These are phyloP conservation scores for Diaporthe aspalathi DNA, from an alignment of 2,329 filamentous ascomycete genomes.

Conservation along the genomic window DNA sequence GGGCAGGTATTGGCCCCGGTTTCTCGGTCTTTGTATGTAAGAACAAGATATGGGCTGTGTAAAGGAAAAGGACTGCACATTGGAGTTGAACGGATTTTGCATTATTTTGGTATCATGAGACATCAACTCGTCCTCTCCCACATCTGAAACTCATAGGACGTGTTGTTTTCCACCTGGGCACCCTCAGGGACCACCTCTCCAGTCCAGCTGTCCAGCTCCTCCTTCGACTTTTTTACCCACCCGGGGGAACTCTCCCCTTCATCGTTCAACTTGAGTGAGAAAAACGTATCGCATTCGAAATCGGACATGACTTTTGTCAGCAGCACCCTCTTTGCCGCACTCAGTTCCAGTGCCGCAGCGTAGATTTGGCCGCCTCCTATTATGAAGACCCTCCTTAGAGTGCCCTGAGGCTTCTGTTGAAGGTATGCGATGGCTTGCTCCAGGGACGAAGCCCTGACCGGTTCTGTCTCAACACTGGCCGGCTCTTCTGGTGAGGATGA, in stretches of 20 bases:
- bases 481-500: constrained; percentile 37
- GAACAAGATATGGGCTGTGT: background rate
- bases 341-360: constrained; percentile 70
- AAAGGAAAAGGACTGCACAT: constrained; percentile 15
- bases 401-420: constrained; percentile 48
- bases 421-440: constrained; percentile 66
- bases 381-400: constrained; percentile 76
- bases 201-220: constrained; percentile 70
- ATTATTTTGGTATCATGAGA: constrained; percentile 2
- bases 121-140: constrained; percentile 67
- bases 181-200: constrained; percentile 72
- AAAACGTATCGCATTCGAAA: constrained; percentile 82
- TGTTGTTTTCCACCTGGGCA: constrained; percentile 71
- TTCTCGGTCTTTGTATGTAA: background rate
- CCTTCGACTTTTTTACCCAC: constrained; percentile 67
- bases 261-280: constrained; percentile 67
- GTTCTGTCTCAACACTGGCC: constrained; percentile 52
- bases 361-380: constrained; percentile 95
- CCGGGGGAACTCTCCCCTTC: constrained; percentile 46
- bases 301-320: constrained; percentile 76
- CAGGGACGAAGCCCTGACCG: constrained; percentile 69
- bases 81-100: constrained; percentile 28
- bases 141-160: constrained; percentile 78
- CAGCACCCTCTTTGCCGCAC: constrained; percentile 71
- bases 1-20: too few relatives aligned